Evolutionary conservation across 306 rosid genomes (phyloP).

Genomic region (Myrica gale): DNA sequence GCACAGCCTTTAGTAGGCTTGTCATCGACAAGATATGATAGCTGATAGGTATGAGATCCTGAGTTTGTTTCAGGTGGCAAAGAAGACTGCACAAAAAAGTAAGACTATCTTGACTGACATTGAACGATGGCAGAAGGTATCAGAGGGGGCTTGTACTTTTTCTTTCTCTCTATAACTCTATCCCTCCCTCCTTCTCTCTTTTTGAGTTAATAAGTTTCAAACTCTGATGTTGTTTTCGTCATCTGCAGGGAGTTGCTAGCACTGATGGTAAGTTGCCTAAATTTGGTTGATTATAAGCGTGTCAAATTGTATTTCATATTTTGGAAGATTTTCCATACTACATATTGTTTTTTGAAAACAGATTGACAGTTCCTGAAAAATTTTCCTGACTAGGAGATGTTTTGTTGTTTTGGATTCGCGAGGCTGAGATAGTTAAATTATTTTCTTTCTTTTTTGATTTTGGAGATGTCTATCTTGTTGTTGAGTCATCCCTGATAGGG

Average conservation of each 20-base stretch:
- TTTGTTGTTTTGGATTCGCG: not conserved
- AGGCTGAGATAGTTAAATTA: not conserved
- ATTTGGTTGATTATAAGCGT: not conserved
- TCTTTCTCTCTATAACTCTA: not conserved
- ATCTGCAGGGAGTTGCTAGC: slow-evolving; percentile 86
- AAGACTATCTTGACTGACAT: slow-evolving; percentile 84
- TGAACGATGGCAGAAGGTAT: slow-evolving; percentile 99
- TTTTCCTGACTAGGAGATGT: not conserved
- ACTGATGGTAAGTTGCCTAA: slow-evolving; percentile 73
- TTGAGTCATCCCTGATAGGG: not conserved
- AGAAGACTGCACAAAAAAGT: slow-evolving; percentile 87
- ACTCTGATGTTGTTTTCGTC: slow-evolving; percentile 24
- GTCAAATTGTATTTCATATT: not conserved
- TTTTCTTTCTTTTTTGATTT: not conserved
- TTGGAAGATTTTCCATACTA: not conserved
- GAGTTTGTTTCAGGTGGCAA: slow-evolving; percentile 70
- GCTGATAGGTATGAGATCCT: slow-evolving; percentile 4
- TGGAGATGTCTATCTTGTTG: not conserved
- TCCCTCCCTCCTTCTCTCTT: not conserved
- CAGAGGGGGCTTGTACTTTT: slow-evolving; percentile 9
- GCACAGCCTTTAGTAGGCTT: not conserved
- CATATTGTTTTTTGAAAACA: not conserved
- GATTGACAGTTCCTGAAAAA: not conserved
- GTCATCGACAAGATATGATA: not conserved
- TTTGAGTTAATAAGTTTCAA: not conserved